Evolutionary conservation across 192 early-diverging fungal species (phyloP).

Genomic region (Spizellomyces sp.): DNA sequence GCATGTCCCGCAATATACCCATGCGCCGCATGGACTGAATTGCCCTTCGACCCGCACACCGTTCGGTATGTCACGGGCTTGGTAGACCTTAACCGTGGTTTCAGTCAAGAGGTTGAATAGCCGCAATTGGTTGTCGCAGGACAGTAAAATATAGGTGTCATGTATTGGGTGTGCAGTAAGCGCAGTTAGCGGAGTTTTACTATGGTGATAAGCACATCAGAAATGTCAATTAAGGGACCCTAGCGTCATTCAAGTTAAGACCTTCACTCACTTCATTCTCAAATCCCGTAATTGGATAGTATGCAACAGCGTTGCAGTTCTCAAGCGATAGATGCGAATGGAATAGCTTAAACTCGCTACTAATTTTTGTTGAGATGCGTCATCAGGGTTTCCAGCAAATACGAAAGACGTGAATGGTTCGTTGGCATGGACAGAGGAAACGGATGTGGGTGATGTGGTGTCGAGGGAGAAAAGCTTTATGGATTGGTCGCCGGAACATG

Average conservation of each 20-base stretch:
- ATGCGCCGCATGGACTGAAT: conserved; percentile 56
- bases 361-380: conserved; percentile 40
- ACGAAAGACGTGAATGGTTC: conserved; percentile 62
- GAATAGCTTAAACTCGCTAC: conserved; percentile 50
- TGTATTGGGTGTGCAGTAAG: conserved; percentile 48
- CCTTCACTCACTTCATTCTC: conserved; percentile 30
- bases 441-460: conserved; percentile 1
- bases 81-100: conserved; percentile 42
- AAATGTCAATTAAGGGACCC: not conserved
- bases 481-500: conserved; percentile 60
- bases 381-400: conserved; percentile 45
- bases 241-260: not conserved
- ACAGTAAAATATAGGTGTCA: conserved; percentile 53
- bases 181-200: conserved; percentile 51
- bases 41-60: conserved; percentile 52
- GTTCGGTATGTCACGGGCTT: conserved; percentile 39
- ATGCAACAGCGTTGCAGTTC: conserved; percentile 49
- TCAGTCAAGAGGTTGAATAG: conserved; percentile 49
- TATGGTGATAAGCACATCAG: not conserved
- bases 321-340: conserved; percentile 54
- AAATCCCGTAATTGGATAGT: conserved; percentile 48
- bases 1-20: conserved; percentile 51
- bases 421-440: conserved; percentile 54
- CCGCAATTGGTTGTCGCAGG: conserved; percentile 56
- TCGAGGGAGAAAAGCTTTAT: conserved; percentile 55